Percentiles rank a stretch among this genome's conserved stretches.
phyloP scores from a whole-genome alignment of 257 asterid genomes.

The Fraxinus pennsylvanica region DNA sequence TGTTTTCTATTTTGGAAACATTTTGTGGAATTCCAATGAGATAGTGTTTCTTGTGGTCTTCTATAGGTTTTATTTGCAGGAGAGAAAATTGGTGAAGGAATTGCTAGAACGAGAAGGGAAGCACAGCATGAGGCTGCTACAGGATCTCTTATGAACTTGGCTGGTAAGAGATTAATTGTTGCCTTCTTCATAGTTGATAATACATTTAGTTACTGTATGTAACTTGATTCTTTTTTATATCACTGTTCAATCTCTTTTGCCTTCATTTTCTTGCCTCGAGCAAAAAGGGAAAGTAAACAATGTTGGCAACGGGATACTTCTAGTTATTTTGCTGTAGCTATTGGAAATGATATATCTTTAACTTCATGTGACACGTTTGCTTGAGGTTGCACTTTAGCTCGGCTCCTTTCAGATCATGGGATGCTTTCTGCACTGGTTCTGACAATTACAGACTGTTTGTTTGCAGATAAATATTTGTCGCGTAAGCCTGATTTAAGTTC shows the following conservation, averaged over 20 bases:
- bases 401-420: background rate
- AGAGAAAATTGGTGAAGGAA: conserved; percentile 79
- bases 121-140: conserved; percentile 82
- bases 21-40: conserved; percentile 10
- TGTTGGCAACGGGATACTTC: background rate
- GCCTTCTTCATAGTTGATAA: conserved; percentile 27
- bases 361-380: background rate
- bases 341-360: background rate
- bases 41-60: conserved; percentile 24
- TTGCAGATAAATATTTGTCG: conserved; percentile 73
- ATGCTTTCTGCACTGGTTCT: conserved; percentile 26
- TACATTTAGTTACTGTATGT: conserved; percentile 1
- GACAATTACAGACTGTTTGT: conserved; percentile 29
- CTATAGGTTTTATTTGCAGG: conserved; percentile 87
- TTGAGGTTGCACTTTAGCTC: background rate
- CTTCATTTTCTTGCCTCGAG: conserved; percentile 11
- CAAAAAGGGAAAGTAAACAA: conserved; percentile 11
- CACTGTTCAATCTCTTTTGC: conserved; percentile 9
- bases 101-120: conserved; percentile 90
- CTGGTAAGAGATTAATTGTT: conserved; percentile 55
- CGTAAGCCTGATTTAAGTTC: conserved; percentile 61
- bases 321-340: background rate
- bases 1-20: conserved; percentile 18
- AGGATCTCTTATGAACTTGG: conserved; percentile 74
- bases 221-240: background rate